A percentile compares a stretch with the other conserved stretches of the same genome.
Conservation (phyloP, 768 basidiomycete species). For the Tylopilus felleus region DNA sequence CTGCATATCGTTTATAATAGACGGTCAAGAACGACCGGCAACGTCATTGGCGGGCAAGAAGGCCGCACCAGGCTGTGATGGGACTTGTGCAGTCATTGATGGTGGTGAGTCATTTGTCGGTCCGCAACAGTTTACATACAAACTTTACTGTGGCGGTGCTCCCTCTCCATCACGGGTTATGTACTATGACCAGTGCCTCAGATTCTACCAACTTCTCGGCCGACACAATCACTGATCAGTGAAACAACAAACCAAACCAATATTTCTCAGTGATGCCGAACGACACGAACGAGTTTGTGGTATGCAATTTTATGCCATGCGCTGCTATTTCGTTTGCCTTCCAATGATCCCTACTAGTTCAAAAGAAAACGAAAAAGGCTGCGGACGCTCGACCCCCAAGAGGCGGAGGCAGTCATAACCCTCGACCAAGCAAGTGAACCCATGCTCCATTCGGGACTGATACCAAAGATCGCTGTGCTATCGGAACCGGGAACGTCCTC, state of each 20-base stretch:
- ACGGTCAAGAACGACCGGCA: neutral
- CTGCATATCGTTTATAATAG: neutral
- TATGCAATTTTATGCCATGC: conserved; percentile 1
- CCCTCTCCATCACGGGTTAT: too few relatives aligned
- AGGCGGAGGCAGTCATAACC: neutral
- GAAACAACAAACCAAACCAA: neutral
- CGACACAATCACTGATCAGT: neutral
- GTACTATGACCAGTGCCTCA: too few relatives aligned
- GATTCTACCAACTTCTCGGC: neutral
- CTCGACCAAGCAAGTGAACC: neutral
- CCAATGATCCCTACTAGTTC: conserved; percentile 13
- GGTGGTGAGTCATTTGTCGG: too few relatives aligned
- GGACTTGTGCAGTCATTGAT: too few relatives aligned
- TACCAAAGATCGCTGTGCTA: conserved; percentile 21
- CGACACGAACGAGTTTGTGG: conserved; percentile 24
- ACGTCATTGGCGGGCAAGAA: neutral
- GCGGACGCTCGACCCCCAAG: neutral
- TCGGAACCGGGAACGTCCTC: conserved; percentile 5
- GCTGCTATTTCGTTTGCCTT: neutral
- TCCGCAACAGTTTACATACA: too few relatives aligned
- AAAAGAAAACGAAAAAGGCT: conserved; percentile 27
- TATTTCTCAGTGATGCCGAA: conserved; percentile 5
- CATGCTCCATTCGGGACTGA: neutral
- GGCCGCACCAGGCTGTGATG: conserved; percentile 1
- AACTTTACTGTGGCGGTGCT: too few relatives aligned